A percentile compares a stretch with the other conserved stretches of the same genome.
Evolutionary conservation across 495 filamentous ascomycete genomes (phyloP).

Genomic region (Penicillium chermesinum): DNA sequence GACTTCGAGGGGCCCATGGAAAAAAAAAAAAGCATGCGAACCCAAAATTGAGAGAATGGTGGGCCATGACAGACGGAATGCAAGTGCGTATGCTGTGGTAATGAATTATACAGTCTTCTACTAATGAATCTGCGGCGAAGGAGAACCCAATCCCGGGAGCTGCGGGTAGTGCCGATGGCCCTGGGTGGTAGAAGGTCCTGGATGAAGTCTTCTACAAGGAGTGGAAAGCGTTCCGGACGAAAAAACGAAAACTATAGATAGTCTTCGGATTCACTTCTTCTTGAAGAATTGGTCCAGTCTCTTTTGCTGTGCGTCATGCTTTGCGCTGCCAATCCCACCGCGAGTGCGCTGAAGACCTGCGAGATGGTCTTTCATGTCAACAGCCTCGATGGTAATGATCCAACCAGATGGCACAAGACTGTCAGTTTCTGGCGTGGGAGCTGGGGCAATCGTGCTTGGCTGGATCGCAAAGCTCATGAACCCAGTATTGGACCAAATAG

Average conservation of each 20-base stretch:
- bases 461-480: conserved; percentile 50
- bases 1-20: conserved; percentile 69
- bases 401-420: too few relatives aligned
- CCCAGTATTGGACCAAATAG: conserved; percentile 64
- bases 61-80: conserved; percentile 69
- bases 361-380: conserved; percentile 61
- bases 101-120: neutral
- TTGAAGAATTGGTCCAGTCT: conserved; percentile 77
- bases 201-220: conserved; percentile 67
- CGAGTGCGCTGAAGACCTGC: conserved; percentile 63
- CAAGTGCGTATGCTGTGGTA: conserved; percentile 42
- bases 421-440: too few relatives aligned
- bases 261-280: neutral
- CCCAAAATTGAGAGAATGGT: conserved; percentile 70
- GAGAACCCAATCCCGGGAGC: conserved; percentile 58
- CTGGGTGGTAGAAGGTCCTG: conserved; percentile 65
- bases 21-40: conserved; percentile 66
- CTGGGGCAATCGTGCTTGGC: too few relatives aligned
- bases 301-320: conserved; percentile 65
- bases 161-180: conserved; percentile 55
- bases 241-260: neutral
- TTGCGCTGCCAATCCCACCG: conserved; percentile 68
- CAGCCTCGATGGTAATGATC: conserved; percentile 16
- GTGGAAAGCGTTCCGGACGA: conserved; percentile 22
- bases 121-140: conserved; percentile 5